Base-by-base conservation (phyloP, 805 yeast species). In the Saccharomycopsis babjevae region DNA sequence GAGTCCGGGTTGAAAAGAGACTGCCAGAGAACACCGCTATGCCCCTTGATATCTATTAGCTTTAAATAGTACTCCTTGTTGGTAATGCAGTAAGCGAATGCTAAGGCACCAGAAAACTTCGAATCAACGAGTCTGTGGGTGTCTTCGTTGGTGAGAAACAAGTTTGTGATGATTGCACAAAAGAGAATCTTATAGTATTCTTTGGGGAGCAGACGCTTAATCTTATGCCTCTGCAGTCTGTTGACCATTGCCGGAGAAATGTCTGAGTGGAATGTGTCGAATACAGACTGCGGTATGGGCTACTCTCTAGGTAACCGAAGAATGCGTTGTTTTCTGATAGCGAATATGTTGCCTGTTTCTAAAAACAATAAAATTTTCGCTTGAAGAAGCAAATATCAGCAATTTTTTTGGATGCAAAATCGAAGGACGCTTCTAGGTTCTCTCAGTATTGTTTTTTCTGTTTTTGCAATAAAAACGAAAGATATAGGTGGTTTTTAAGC, bases 21-120 rank as follows among this genome's bases (percentile, higher is more conserved):
- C 43, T 34, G 38, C 61, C 61, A 58, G 22, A 58, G 38, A 16
- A 58, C 59, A 13, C 59, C 57, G 38, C 50, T 22, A 36, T 36
- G 50, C n/a, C 54, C 50, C 15, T 22, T 40, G 5, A 58, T 28
- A 30, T 58, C 60, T n/a, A 57, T 38, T 16, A 57, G n/a, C 11
- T 57, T 57, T 20, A 57, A 20, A 10, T 50, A 34, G 15, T 46
- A 46, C 7, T 46, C 15, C n/a, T 25, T 22, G 32, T 46, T 46
- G 25, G 32, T 39, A 40, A 56, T 28, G 28, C 46, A 34, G 13
- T 43, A 30, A 6, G 40, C 25, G 11, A 57, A 25, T 11, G 46
- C 52, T 15, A 57, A 32, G 11, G 42, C 59, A 3, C 59, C 59
- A 7, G 39, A 32, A 13, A 57, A 42, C 15, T 18, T 32, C 15